Evolutionary conservation across 225 moss, liverwort and hornwort genomes (phyloP).

Genomic region (Bryum argenteum): DNA sequence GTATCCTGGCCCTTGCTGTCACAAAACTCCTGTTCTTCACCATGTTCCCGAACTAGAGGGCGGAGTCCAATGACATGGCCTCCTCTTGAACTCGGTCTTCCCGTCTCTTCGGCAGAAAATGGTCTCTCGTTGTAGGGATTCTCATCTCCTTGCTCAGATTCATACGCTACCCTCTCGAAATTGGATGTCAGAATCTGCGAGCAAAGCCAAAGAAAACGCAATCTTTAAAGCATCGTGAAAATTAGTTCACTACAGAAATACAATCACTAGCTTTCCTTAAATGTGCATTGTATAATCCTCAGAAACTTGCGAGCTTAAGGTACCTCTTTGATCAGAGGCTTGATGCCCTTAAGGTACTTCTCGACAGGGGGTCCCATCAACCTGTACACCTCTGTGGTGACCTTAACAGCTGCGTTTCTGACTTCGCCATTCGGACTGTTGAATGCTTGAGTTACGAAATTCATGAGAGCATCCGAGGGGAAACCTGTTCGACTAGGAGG

Average conservation of each 20-base stretch:
- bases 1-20: conserved; percentile 46
- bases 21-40: conserved; percentile 35
- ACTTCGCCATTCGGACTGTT: conserved; percentile 92
- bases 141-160: conserved; percentile 48
- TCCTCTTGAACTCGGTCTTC: conserved; percentile 31
- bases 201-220: conserved; percentile 2
- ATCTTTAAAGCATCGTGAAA: no score
- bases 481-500: conserved; percentile 71
- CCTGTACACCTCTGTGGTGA: conserved; percentile 82
- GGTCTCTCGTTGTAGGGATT: conserved; percentile 25
- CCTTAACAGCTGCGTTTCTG: conserved; percentile 84
- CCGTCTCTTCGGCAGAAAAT: conserved; percentile 31
- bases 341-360: conserved; percentile 86
- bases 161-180: conserved; percentile 68
- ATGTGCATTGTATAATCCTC: not conserved
- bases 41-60: conserved; percentile 48
- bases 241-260: no score
- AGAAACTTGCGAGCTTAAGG: not conserved
- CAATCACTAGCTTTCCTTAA: conserved; percentile 2
- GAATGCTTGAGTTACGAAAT: conserved; percentile 81
- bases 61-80: conserved; percentile 54
- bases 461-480: conserved; percentile 71
- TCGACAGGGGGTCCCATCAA: conserved; percentile 83
- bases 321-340: conserved; percentile 92
- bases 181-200: conserved; percentile 71